Percentiles rank a stretch among this genome's conserved stretches.
These are phyloP conservation scores for Avena eriantha DNA, from an alignment of 176 grass and related monocot species.

Conservation along the genomic window DNA sequence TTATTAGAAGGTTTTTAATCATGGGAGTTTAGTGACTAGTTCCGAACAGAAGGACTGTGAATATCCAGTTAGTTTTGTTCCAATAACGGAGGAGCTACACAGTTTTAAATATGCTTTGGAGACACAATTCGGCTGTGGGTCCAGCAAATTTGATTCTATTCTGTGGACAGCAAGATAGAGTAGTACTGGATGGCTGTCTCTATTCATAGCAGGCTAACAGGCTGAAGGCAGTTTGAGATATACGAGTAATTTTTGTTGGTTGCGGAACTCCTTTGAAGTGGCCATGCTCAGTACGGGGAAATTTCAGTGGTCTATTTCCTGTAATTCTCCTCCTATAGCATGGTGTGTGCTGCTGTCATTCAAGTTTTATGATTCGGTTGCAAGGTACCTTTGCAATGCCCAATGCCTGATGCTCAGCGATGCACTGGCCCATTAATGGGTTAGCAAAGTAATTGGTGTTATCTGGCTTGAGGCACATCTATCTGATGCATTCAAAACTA, in stretches of 20 bases:
- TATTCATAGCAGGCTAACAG: slow-evolving; percentile 10
- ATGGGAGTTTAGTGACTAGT: background rate
- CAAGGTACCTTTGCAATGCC: background rate
- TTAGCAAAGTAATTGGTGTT: background rate
- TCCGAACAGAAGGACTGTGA: slow-evolving; percentile 1
- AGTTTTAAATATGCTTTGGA: slow-evolving; percentile 14
- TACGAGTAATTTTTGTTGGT: background rate
- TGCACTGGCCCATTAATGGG: background rate
- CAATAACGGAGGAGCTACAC: background rate
- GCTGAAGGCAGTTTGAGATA: slow-evolving; percentile 19
- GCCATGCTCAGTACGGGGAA: background rate
- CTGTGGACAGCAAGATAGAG: slow-evolving; percentile 10
- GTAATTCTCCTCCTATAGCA: background rate
- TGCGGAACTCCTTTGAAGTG: slow-evolving; percentile 10
- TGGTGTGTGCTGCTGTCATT: background rate
- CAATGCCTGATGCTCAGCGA: background rate
- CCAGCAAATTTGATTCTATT: slow-evolving; percentile 27
- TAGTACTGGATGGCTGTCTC: background rate
- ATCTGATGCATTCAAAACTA: background rate
- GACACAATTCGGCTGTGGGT: slow-evolving; percentile 19
- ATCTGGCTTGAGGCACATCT: background rate
- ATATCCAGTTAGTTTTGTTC: background rate
- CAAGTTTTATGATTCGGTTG: background rate
- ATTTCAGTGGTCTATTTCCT: background rate
- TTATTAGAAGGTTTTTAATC: background rate